Percentiles rank a stretch among this genome's conserved stretches.
Evolutionary conservation across 371 early-diverging fungal genomes (phyloP).

Genomic region (Mucor irregularis): DNA sequence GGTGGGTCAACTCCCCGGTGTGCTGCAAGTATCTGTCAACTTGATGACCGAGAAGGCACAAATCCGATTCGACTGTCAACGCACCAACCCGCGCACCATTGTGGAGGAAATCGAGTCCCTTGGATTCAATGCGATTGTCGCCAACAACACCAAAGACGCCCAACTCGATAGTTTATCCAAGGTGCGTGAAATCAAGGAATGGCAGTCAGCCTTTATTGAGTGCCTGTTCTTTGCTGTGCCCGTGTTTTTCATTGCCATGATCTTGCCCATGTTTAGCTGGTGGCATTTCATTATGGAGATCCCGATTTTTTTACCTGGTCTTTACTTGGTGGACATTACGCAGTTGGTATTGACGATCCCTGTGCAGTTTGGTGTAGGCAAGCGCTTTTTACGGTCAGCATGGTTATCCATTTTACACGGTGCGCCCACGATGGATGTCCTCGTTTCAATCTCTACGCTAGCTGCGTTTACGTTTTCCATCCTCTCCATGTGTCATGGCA

Average conservation of each 20-base stretch:
- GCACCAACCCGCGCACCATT: conserved; percentile 63
- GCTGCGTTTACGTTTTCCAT: conserved; percentile 82
- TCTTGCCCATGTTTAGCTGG: conserved; percentile 68
- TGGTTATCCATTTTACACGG: conserved; percentile 80
- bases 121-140: conserved; percentile 85
- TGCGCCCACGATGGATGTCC: conserved; percentile 94
- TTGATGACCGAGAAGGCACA: conserved; percentile 72
- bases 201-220: conserved; percentile 66
- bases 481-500: conserved; percentile 50
- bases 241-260: conserved; percentile 82
- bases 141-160: conserved; percentile 55
- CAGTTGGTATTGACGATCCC: conserved; percentile 75
- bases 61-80: neutral
- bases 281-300: conserved; percentile 29
- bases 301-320: conserved; percentile 56
- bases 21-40: conserved; percentile 86
- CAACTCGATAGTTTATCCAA: conserved; percentile 91
- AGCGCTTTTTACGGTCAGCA: conserved; percentile 77
- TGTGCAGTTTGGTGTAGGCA: conserved; percentile 88
- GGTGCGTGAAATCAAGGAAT: conserved; percentile 84
- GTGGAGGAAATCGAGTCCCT: conserved; percentile 78
- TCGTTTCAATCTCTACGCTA: conserved; percentile 86
- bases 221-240: conserved; percentile 79
- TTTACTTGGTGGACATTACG: conserved; percentile 63
- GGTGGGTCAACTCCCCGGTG: conserved; percentile 61